These are phyloP conservation scores for Scheffersomyces ergatensis DNA, from an alignment of 805 yeast species.

Conservation along the genomic window DNA sequence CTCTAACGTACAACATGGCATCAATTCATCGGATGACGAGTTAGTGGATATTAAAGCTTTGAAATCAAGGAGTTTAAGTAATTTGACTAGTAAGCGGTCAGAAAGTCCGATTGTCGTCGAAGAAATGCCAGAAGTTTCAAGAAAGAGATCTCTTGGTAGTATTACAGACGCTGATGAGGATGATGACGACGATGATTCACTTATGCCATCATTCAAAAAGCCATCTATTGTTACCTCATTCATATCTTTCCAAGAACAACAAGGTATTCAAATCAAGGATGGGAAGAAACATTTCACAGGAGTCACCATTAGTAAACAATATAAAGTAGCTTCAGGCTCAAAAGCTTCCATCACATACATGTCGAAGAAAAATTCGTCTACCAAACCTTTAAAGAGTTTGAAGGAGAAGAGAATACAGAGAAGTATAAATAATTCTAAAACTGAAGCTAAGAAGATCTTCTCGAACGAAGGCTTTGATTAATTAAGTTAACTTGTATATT, in stretches of 20 bases:
- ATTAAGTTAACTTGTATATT: not conserved
- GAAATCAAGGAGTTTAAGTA: constrained; percentile 40
- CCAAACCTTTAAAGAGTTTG: constrained; percentile 20
- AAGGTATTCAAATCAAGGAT: constrained; percentile 39
- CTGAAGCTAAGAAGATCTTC: constrained; percentile 16
- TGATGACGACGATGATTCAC: constrained; percentile 31
- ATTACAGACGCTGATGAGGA: constrained; percentile 16
- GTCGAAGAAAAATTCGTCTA: constrained; percentile 31
- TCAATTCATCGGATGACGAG: constrained; percentile 35
- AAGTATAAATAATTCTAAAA: constrained; percentile 17
- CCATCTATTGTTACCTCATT: constrained; percentile 50
- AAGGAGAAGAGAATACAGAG: constrained; percentile 25
- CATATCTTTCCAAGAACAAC: constrained; percentile 34
- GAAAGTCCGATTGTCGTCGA: constrained; percentile 22
- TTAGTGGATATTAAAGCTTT: constrained; percentile 45
- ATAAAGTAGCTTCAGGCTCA: constrained; percentile 54
- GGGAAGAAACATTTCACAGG: constrained; percentile 33
- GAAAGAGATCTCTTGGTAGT: constrained; percentile 9
- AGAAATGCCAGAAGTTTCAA: constrained; percentile 15
- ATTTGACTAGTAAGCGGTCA: constrained; percentile 21
- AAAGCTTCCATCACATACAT: constrained; percentile 58
- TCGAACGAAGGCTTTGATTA: constrained; percentile 18
- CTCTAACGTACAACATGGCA: constrained; percentile 33
- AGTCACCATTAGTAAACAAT: constrained; percentile 53
- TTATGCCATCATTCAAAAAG: constrained; percentile 39